Evolutionary conservation across 441 rosid species (phyloP), one percentile per base, ranked within the genome.

Genomic region (Pelargonium cotyledonis): DNA sequence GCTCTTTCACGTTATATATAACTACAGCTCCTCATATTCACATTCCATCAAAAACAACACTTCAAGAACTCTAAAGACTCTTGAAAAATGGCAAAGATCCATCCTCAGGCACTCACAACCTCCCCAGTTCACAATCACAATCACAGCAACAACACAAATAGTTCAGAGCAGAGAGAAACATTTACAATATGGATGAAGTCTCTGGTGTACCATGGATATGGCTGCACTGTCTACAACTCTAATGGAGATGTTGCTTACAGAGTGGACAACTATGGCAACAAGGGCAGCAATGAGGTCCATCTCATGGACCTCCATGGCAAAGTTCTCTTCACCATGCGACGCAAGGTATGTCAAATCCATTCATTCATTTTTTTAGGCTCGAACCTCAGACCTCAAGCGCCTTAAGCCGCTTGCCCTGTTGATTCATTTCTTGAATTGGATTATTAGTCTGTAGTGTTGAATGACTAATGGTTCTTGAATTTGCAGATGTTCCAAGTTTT

Each of bases 101-200:
- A 51, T 51, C 58, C 58, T n/a, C 58, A 51, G 18, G 16, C 58
- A 51, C 58, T 51, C 58, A 51, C 19, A 51, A 51, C 58, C 58
- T 51, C 58, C 19, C 58, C 58, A 51, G 2, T 51, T 16, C 58
- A 51, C 58, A 51, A n/a, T 1, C 15, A 51, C 55, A 47, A 14
- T 3, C 14, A 12, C 55, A 47, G 15, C 15, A 47, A 47, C n/a
- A 47, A n/a, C 55, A 47, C 16, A 51, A 15, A 6, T 15, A 51
- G 58, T 6, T 51, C 58, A 51, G 58, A 51, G 18, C 6, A 51
- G 21, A 55, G 61, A 74, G 88, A 82, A 77, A 80, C 79, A 62
- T 86, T 86, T 69, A 89, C 93, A 0, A 78, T 89, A 62, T 85
- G 93, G 96, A 85, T 86, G 93, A 89, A 84, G 64, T 89, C 91